These are phyloP conservation scores for Verbascum thapsus DNA, from an alignment of 257 asterid genomes.

Conservation along the genomic window DNA sequence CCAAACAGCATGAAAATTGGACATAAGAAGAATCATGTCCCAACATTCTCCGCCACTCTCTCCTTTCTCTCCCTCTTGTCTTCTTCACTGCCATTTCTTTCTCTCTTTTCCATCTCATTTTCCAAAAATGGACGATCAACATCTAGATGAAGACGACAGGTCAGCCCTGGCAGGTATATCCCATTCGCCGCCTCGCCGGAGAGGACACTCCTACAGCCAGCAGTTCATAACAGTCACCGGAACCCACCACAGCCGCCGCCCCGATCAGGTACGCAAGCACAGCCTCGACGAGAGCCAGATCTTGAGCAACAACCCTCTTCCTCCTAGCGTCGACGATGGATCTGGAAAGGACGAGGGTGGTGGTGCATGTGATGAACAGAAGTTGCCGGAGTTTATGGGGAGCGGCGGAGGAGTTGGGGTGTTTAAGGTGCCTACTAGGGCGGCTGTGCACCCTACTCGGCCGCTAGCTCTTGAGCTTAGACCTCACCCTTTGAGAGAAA, in stretches of 20 bases:
- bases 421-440: constrained; percentile 54
- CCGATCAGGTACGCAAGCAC: constrained; percentile 51
- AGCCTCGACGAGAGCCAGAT: constrained; percentile 59
- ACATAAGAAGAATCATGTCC: no score
- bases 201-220: constrained; percentile 54
- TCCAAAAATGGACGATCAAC: constrained; percentile 44
- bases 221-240: constrained; percentile 47
- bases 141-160: constrained; percentile 33
- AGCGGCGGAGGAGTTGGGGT: constrained; percentile 60
- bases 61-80: no score
- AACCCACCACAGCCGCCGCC: constrained; percentile 40
- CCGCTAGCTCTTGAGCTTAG: constrained; percentile 68
- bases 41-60: no score
- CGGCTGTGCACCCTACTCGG: constrained; percentile 61
- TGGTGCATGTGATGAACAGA: constrained; percentile 31
- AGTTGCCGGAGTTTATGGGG: constrained; percentile 60
- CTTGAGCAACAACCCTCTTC: constrained; percentile 1
- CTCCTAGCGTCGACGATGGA: constrained; percentile 14
- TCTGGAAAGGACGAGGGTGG: constrained; percentile 5
- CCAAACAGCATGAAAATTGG: no score
- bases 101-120: no score
- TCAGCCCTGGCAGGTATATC: constrained; percentile 41
- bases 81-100: no score
- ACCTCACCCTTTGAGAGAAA: constrained; percentile 74
- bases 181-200: constrained; percentile 49